These are phyloP conservation scores for Podospora comata DNA, from an alignment of 495 filamentous ascomycete species.

Conservation along the genomic window DNA sequence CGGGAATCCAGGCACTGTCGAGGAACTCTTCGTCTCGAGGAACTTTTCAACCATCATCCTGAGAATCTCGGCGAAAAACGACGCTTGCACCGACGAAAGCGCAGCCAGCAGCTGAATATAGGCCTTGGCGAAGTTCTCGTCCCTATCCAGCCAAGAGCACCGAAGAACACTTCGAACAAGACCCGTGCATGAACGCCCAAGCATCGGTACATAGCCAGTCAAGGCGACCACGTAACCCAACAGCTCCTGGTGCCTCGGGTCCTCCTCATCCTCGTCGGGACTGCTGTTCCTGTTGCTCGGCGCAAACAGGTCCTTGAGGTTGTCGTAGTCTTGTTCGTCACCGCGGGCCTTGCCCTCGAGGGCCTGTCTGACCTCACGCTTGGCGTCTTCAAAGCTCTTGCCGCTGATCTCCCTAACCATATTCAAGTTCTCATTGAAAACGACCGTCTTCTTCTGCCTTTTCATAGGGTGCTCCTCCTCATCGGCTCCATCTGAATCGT, in stretches of 20 bases:
- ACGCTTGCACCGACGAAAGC: constrained; percentile 73
- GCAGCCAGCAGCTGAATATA: constrained; percentile 79
- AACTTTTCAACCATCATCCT: constrained; percentile 79
- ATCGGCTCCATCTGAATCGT: constrained; percentile 43
- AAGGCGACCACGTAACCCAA: constrained; percentile 75
- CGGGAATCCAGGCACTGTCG: constrained; percentile 58
- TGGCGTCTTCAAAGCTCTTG: constrained; percentile 53
- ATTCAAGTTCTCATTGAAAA: constrained; percentile 71
- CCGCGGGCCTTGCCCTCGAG: constrained; percentile 64
- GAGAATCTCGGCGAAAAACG: constrained; percentile 54
- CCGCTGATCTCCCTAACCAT: constrained; percentile 53
- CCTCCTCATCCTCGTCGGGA: constrained; percentile 31
- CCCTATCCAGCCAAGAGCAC: constrained; percentile 80
- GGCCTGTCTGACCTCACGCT: constrained; percentile 69
- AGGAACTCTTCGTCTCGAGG: constrained; percentile 46
- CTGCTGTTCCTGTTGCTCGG: constrained; percentile 41
- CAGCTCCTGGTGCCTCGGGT: constrained; percentile 49
- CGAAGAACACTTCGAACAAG: constrained; percentile 70
- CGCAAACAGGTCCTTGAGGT: constrained; percentile 65
- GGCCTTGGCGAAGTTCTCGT: constrained; percentile 72
- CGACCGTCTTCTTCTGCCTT: constrained; percentile 52
- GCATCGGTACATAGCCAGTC: constrained; percentile 63
- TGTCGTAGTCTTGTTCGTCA: constrained; percentile 69
- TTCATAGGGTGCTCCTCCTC: constrained; percentile 55
- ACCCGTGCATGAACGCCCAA: constrained; percentile 69